These are phyloP conservation scores for Digitaria exilis DNA, from an alignment of 202 grass and related monocot species.

Conservation along the genomic window DNA sequence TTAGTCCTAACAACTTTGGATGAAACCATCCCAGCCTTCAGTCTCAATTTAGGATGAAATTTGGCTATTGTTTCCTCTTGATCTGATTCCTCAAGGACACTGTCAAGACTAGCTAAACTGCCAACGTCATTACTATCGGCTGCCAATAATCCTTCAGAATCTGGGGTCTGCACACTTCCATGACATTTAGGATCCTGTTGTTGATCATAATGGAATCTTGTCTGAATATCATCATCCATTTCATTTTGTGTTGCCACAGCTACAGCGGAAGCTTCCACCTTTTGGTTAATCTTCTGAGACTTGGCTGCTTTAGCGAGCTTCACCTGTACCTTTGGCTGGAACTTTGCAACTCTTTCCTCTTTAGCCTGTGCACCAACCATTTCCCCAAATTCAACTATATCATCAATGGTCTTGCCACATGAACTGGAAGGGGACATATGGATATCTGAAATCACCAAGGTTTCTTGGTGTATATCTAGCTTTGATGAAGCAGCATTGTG, in stretches of 20 bases:
- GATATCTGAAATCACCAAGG: slow-evolving; percentile 32
- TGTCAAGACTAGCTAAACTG: not conserved
- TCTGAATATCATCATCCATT: slow-evolving; percentile 25
- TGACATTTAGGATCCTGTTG: slow-evolving; percentile 7
- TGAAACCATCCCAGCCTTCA: slow-evolving; percentile 1
- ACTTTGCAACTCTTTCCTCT: slow-evolving; percentile 39
- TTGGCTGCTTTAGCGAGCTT: slow-evolving; percentile 31
- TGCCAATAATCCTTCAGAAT: slow-evolving; percentile 36
- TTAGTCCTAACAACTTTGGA: slow-evolving; percentile 3
- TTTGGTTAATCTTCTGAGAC: slow-evolving; percentile 32
- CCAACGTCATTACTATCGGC: not conserved
- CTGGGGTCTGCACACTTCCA: slow-evolving; percentile 1
- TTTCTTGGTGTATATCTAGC: slow-evolving; percentile 26
- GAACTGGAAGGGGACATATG: slow-evolving; percentile 20
- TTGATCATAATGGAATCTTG: slow-evolving; percentile 3
- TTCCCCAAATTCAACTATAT: slow-evolving; percentile 39
- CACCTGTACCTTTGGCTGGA: not conserved
- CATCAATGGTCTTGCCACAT: slow-evolving; percentile 34
- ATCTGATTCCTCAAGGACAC: slow-evolving; percentile 10
- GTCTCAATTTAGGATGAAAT: not conserved
- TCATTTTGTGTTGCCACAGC: not conserved
- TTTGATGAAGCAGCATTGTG: not conserved
- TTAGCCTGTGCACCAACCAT: slow-evolving; percentile 26
- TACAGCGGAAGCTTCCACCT: not conserved
- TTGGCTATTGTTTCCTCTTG: slow-evolving; percentile 21